Conservation (phyloP, 768 basidiomycete genomes). For the Boletus pseudo-olivaceus region DNA sequence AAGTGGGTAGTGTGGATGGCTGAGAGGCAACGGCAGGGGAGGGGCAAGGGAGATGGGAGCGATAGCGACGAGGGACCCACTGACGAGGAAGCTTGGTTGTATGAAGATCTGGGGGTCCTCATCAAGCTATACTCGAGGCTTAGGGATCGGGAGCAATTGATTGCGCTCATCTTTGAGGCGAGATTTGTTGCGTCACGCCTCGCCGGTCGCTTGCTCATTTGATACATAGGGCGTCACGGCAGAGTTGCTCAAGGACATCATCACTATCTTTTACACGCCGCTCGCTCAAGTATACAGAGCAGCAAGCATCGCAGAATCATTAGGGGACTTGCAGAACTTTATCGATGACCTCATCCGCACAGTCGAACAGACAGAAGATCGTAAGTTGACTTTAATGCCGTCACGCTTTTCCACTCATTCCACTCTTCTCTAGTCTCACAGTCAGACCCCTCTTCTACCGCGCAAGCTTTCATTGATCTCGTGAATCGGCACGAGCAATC, state of each 20-base stretch:
- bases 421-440: slow-evolving; percentile 55
- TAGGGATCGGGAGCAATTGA: slow-evolving; percentile 86
- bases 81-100: slow-evolving; percentile 95
- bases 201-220: slow-evolving; percentile 1
- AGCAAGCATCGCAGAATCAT: slow-evolving; percentile 92
- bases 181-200: slow-evolving; percentile 13
- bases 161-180: slow-evolving; percentile 93
- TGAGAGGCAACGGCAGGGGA: slow-evolving; percentile 50
- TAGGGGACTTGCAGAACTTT: slow-evolving; percentile 89
- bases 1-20: slow-evolving; percentile 76
- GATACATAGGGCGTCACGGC: slow-evolving; percentile 79
- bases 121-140: slow-evolving; percentile 74
- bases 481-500: slow-evolving; percentile 92
- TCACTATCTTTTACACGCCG: slow-evolving; percentile 97
- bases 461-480: slow-evolving; percentile 90
- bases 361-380: slow-evolving; percentile 85
- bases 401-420: not conserved
- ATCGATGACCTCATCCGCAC: slow-evolving; percentile 93
- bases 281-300: slow-evolving; percentile 96
- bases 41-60: slow-evolving; percentile 37
- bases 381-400: slow-evolving; percentile 44
- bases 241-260: slow-evolving; percentile 94
- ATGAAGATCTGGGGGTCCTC: slow-evolving; percentile 84
- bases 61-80: slow-evolving; percentile 92
- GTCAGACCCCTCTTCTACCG: slow-evolving; percentile 80